Percentiles rank a stretch among this genome's conserved stretches.
Evolutionary conservation across 148 eudicot species (phyloP).

Genomic region (Cornus controversa): DNA sequence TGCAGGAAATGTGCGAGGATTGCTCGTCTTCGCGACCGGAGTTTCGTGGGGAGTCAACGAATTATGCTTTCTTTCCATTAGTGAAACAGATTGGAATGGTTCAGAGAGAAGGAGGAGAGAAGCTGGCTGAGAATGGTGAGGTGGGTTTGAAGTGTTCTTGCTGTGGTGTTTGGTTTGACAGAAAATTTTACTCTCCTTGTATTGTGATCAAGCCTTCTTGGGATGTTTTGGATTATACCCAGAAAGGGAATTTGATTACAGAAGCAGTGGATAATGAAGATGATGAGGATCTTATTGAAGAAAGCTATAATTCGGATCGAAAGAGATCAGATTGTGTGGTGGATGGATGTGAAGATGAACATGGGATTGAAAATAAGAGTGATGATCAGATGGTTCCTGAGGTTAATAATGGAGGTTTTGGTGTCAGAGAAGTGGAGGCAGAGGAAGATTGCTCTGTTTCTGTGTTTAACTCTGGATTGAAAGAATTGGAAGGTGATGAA

Average conservation of each 20-base stretch:
- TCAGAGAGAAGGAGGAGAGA: constrained; percentile 17
- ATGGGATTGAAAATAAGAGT: constrained; percentile 15
- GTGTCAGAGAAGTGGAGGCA: constrained; percentile 15
- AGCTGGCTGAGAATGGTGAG: constrained; percentile 19
- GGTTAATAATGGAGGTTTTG: constrained; percentile 8
- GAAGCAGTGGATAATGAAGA: constrained; percentile 25
- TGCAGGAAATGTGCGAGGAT: constrained; percentile 48
- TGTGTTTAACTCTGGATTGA: constrained; percentile 17
- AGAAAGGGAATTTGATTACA: constrained; percentile 34
- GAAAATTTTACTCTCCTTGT: constrained; percentile 25
- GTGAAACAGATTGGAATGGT: constrained; percentile 39
- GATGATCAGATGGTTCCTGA: constrained; percentile 18
- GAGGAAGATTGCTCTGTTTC: constrained; percentile 22
- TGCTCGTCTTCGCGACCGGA: constrained; percentile 43
- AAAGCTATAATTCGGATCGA: constrained; percentile 18
- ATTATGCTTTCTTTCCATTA: constrained; percentile 31
- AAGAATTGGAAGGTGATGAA: constrained; percentile 13
- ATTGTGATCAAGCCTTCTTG: constrained; percentile 35
- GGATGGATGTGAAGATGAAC: constrained; percentile 12
- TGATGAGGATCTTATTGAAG: constrained; percentile 11
- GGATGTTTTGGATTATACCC: constrained; percentile 37
- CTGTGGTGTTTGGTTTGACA: constrained; percentile 43
- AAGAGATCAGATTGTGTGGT: constrained; percentile 14
- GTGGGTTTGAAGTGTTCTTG: constrained; percentile 56
- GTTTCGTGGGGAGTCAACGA: constrained; percentile 13